phyloP scores from a whole-genome alignment of 805 yeast genomes.

The Candida ortonii region DNA sequence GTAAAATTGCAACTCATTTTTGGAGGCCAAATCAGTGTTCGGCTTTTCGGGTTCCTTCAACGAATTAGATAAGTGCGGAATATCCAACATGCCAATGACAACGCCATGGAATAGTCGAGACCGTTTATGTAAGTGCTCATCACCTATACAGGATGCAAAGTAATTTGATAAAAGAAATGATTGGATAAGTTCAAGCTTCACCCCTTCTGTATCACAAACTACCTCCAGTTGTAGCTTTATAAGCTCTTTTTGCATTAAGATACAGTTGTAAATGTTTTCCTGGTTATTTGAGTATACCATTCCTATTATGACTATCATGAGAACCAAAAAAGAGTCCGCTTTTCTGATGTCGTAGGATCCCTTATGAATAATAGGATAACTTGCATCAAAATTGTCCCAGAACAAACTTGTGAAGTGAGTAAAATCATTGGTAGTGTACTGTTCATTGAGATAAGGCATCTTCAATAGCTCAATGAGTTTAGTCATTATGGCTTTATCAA shows the following conservation, averaged over 20 bases:
- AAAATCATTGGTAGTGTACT: slow-evolving; percentile 8
- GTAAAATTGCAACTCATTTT: slow-evolving; percentile 4
- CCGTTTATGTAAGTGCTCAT: slow-evolving; percentile 12
- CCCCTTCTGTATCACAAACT: slow-evolving; percentile 12
- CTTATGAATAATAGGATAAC: slow-evolving; percentile 40
- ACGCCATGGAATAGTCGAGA: slow-evolving; percentile 12
- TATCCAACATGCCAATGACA: slow-evolving; percentile 20
- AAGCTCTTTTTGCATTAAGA: slow-evolving; percentile 22
- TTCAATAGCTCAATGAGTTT: slow-evolving; percentile 3
- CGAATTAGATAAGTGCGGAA: slow-evolving; percentile 23
- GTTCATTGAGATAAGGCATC: slow-evolving; percentile 2
- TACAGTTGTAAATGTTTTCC: slow-evolving; percentile 14
- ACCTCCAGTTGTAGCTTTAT: slow-evolving; percentile 16
- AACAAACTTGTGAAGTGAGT: slow-evolving; percentile 27
- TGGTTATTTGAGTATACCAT: slow-evolving; percentile 21
- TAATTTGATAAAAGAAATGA: slow-evolving; percentile 25
- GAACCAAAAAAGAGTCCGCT: slow-evolving; percentile 17
- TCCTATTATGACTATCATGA: slow-evolving; percentile 19
- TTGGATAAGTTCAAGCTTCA: slow-evolving; percentile 25
- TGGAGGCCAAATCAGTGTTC: not conserved
- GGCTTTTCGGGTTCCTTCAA: slow-evolving; percentile 19
- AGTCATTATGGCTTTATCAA: slow-evolving; percentile 1
- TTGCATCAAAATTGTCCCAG: slow-evolving; percentile 37
- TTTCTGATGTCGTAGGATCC: slow-evolving; percentile 28
- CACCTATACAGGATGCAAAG: slow-evolving; percentile 28